These are phyloP conservation scores for Suillus alpinus DNA, from an alignment of 768 basidiomycete genomes.

Conservation along the genomic window DNA sequence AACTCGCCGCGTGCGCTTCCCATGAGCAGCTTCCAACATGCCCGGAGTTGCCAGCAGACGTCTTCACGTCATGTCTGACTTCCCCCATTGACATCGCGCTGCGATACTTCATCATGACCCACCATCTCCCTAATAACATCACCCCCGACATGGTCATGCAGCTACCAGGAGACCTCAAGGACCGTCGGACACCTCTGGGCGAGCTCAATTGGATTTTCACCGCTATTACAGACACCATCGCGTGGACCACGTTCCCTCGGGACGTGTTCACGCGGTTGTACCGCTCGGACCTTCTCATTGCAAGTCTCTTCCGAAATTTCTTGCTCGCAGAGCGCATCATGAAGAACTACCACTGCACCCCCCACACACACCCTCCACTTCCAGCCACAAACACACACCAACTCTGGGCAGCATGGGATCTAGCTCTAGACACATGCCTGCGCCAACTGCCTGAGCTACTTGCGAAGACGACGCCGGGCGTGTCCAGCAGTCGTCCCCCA, in stretches of 20 bases:
- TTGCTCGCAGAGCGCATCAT: slow-evolving; percentile 96
- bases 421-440: slow-evolving; percentile 91
- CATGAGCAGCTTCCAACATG: slow-evolving; percentile 91
- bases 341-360: slow-evolving; percentile 97
- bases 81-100: slow-evolving; percentile 98
- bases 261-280: slow-evolving; percentile 93
- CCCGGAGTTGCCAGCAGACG: slow-evolving; percentile 94
- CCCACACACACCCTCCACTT: slow-evolving; percentile 87
- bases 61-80: slow-evolving; percentile 97
- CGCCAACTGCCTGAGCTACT: slow-evolving; percentile 89
- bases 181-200: slow-evolving; percentile 91
- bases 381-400: slow-evolving; percentile 96
- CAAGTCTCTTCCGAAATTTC: slow-evolving; percentile 96
- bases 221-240: slow-evolving; percentile 97
- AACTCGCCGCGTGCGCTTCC: slow-evolving; percentile 91
- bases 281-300: slow-evolving; percentile 92
- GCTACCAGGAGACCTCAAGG: slow-evolving; percentile 95
- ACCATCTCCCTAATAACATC: slow-evolving; percentile 77
- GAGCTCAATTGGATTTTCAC: slow-evolving; percentile 99
- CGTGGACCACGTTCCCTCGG: slow-evolving; percentile 95
- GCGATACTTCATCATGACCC: slow-evolving; percentile 89
- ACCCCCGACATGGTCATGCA: slow-evolving; percentile 90
- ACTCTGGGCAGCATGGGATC: slow-evolving; percentile 97
- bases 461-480: slow-evolving; percentile 33
- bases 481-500: slow-evolving; percentile 17